Evolutionary conservation across 495 filamentous ascomycete species (phyloP).

Genomic region (Penicillium malachiteum): DNA sequence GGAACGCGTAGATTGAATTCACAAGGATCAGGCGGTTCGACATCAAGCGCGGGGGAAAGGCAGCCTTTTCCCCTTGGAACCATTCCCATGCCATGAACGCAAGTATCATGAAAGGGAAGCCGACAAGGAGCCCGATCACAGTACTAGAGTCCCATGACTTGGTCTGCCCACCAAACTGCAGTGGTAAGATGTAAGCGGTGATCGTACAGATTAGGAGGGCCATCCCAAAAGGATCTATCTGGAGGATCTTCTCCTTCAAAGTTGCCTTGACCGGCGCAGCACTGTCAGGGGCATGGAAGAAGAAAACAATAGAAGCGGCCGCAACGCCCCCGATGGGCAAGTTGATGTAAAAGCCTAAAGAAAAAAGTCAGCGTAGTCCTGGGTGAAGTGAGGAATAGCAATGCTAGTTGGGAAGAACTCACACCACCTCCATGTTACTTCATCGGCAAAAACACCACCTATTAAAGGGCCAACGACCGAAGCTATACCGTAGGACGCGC

Average conservation of each 20-base stretch:
- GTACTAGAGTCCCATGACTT: slow-evolving; percentile 59
- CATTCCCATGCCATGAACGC: slow-evolving; percentile 30
- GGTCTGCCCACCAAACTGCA: background rate
- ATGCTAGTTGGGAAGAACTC: background rate
- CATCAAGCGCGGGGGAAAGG: slow-evolving; percentile 38
- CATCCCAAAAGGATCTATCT: slow-evolving; percentile 50
- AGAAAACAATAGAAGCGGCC: slow-evolving; percentile 37
- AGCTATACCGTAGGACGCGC: slow-evolving; percentile 45
- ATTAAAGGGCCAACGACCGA: slow-evolving; percentile 41
- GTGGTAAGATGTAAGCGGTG: slow-evolving; percentile 47
- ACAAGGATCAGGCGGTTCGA: slow-evolving; percentile 41
- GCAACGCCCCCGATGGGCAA: slow-evolving; percentile 48
- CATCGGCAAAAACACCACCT: slow-evolving; percentile 25
- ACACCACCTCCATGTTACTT: slow-evolving; percentile 30
- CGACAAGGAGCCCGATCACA: slow-evolving; percentile 49
- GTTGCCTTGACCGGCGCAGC: slow-evolving; percentile 16
- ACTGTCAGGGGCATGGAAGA: slow-evolving; percentile 34
- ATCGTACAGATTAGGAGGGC: slow-evolving; percentile 54
- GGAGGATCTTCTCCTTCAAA: slow-evolving; percentile 29
- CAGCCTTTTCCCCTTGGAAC: slow-evolving; percentile 34
- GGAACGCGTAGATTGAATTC: slow-evolving; percentile 33
- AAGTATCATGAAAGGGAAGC: slow-evolving; percentile 26
- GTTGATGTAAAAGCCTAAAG: slow-evolving; percentile 49
- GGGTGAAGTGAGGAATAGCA: background rate
- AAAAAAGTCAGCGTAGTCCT: background rate